phyloP scores from a whole-genome alignment of 192 early-diverging fungal genomes.

The Gryganskiella cystojenkinii region DNA sequence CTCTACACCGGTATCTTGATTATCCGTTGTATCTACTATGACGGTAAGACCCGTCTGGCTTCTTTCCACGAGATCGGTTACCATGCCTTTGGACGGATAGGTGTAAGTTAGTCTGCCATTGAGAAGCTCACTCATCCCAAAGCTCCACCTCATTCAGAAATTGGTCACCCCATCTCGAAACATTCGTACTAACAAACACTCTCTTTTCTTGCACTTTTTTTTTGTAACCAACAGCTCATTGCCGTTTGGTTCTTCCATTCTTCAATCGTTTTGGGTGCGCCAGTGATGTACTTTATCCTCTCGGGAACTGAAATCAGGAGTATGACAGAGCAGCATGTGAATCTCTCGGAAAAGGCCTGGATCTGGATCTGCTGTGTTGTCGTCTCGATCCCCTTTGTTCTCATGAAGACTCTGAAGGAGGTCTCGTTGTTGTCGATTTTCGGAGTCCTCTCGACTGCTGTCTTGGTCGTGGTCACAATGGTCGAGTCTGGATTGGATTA shows the following conservation, averaged over 20 bases:
- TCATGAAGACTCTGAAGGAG: conserved; percentile 76
- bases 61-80: conserved; percentile 75
- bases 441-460: conserved; percentile 68
- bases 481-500: conserved; percentile 60
- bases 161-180: no score
- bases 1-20: conserved; percentile 79
- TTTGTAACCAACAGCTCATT: no score
- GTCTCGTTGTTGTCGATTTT: conserved; percentile 69
- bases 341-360: conserved; percentile 61
- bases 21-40: conserved; percentile 67
- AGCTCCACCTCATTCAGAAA: no score
- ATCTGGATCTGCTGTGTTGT: conserved; percentile 64
- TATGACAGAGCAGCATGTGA: conserved; percentile 56
- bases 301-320: conserved; percentile 68
- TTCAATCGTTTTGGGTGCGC: conserved; percentile 61
- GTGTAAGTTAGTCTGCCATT: no score
- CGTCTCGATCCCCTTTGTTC: conserved; percentile 70
- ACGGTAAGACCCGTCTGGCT: conserved; percentile 60
- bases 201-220: no score
- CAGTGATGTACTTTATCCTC: conserved; percentile 71
- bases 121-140: no score
- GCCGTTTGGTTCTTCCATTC: conserved; percentile 66
- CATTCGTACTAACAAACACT: no score
- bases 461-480: conserved; percentile 70
- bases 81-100: conserved; percentile 62